Conservation (phyloP, 768 basidiomycete genomes). For the Hygrocybe punicea region DNA sequence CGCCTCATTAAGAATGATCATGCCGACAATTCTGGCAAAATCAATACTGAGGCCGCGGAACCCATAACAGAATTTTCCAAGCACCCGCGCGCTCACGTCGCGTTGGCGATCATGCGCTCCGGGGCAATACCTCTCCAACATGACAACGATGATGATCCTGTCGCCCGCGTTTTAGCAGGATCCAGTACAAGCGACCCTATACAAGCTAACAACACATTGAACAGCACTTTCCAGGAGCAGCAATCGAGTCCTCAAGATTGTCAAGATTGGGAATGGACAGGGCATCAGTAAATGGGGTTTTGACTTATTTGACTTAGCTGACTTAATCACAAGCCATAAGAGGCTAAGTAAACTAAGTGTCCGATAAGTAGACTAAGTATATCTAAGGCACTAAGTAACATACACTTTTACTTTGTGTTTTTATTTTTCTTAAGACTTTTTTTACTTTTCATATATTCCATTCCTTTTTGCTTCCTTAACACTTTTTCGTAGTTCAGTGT, state of each 20-base stretch:
- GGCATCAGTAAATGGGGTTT: too few species aligned
- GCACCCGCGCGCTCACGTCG: neutral
- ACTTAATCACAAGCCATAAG: too few species aligned
- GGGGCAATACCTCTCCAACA: neutral
- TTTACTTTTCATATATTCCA: too few species aligned
- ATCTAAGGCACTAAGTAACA: too few species aligned
- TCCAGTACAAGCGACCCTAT: neutral
- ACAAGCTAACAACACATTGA: neutral
- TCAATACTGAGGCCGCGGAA: neutral
- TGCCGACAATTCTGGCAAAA: conserved; percentile 1
- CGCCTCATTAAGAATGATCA: neutral
- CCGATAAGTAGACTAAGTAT: too few species aligned
- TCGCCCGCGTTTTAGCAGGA: neutral
- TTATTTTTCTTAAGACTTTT: too few species aligned
- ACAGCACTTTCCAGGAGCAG: neutral
- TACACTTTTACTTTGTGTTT: too few species aligned
- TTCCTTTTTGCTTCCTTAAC: too few species aligned
- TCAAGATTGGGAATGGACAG: neutral
- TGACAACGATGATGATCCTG: conserved; percentile 2
- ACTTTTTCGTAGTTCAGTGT: too few species aligned
- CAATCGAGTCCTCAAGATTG: neutral
- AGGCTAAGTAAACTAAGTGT: too few species aligned
- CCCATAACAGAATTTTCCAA: neutral
- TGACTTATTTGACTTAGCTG: too few species aligned
- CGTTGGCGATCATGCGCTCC: neutral